A percentile compares a stretch with the other conserved stretches of the same genome.
Conservation (phyloP, 371 early-diverging fungal species). For the Mortierella polycephala region DNA sequence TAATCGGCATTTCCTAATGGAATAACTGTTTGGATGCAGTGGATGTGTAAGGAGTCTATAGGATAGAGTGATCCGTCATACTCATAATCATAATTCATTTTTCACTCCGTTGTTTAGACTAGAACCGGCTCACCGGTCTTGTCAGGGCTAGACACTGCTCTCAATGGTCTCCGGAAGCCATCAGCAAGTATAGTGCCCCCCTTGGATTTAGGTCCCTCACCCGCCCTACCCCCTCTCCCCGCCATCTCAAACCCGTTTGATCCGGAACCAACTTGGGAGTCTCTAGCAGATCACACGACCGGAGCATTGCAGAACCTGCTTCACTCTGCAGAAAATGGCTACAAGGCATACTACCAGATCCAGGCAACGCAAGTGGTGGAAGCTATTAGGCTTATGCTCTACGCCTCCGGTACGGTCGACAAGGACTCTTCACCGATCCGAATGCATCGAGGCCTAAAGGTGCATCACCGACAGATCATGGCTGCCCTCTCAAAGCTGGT, state of each 20-base stretch:
- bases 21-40: no score
- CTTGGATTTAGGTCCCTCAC: slow-evolving; percentile 2
- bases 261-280: slow-evolving; percentile 46
- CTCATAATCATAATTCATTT: slow-evolving; percentile 19
- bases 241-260: slow-evolving; percentile 44
- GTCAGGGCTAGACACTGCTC: slow-evolving; percentile 9
- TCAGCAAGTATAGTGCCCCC: slow-evolving; percentile 1
- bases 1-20: no score
- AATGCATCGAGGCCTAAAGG: slow-evolving; percentile 70
- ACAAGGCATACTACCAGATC: slow-evolving; percentile 60
- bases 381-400: slow-evolving; percentile 85
- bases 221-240: slow-evolving; percentile 36
- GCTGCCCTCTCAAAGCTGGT: slow-evolving; percentile 84
- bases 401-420: slow-evolving; percentile 81
- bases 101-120: slow-evolving; percentile 10
- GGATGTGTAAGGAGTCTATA: background rate
- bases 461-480: slow-evolving; percentile 85
- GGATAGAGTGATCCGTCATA: no score
- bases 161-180: slow-evolving; percentile 10
- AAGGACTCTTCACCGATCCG: slow-evolving; percentile 74
- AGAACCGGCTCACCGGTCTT: slow-evolving; percentile 35
- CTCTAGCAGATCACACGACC: slow-evolving; percentile 39
- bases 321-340: slow-evolving; percentile 46
- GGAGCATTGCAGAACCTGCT: slow-evolving; percentile 39
- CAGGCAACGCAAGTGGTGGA: slow-evolving; percentile 72